Percentiles rank a stretch among this genome's conserved stretches.
These are phyloP conservation scores for Chloropicon primus DNA, from an alignment of 139 green algal genomes.

Conservation along the genomic window DNA sequence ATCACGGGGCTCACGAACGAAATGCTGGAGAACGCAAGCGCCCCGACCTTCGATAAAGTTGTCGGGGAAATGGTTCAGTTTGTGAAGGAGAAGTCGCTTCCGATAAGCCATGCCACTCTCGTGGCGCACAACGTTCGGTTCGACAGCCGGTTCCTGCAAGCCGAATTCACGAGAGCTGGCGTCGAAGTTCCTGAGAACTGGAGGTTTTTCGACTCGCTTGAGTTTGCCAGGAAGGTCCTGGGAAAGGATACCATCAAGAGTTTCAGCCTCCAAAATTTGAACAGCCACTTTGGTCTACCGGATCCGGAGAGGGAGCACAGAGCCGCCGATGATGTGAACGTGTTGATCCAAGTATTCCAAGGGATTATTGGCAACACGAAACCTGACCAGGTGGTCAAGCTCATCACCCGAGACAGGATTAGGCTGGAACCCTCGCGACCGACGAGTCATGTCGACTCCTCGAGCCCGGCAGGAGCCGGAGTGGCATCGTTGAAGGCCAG, in stretches of 20 bases:
- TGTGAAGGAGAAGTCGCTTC: neutral
- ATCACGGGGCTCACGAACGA: neutral
- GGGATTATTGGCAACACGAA: neutral
- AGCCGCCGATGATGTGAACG: neutral
- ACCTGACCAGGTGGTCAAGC: neutral
- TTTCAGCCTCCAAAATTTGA: neutral
- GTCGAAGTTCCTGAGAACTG: neutral
- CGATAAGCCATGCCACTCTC: neutral
- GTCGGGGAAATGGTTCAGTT: neutral
- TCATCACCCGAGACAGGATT: no score
- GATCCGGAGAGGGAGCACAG: neutral
- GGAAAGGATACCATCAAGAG: neutral
- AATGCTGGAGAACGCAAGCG: neutral
- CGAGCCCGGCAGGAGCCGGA: no score
- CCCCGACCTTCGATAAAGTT: neutral
- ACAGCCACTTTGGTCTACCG: neutral
- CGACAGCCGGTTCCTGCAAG: neutral
- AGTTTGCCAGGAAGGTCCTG: neutral
- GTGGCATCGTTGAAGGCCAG: no score
- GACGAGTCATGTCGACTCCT: no score
- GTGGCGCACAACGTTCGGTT: neutral
- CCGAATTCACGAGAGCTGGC: neutral
- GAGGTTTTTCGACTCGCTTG: neutral
- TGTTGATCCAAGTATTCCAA: neutral
- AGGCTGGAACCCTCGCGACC: no score